Evolutionary conservation across 2,329 filamentous ascomycete genomes (phyloP), one percentile per base, ranked within the genome.

Genomic region (Elsinoe fawcettii): DNA sequence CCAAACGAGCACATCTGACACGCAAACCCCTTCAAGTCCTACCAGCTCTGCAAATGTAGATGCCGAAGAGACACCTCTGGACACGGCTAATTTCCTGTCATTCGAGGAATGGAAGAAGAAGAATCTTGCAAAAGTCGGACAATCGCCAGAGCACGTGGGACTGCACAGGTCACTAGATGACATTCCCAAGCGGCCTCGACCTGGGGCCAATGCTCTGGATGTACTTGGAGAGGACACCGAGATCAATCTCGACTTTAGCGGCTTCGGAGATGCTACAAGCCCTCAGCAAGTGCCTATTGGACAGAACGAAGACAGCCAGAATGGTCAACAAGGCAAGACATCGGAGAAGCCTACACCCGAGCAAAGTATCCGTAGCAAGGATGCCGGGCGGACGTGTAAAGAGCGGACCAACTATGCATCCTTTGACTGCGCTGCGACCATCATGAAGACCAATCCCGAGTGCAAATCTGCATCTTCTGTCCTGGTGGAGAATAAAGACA

Each of bases 61-160:
- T 14, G 85, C 87, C 58, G 76, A 77, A 5, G 86, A 87, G 49
- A 85, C 83, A 1, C 78, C 81, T 0, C 75, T 87, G 9, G 85
- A 89, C 66, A 87, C 88, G 63, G 81, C 85, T 46, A 86, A 90
- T 5, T 97, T 97, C 70, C 83, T 97, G 65, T 96, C 93, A 0
- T 99, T 99, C 65, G 93, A 97, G 69, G 92, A 97, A 66, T 99
- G 93, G 93, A 97, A 96, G 74, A 89, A 87, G 66, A 87, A 91
- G 76, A 96, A 95, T 74, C 75, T 97, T 16, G 88, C 86, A 54
- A 88, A 90, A 67, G 86, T 83, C 2, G 92, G 90, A 11, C 92
- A 96, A 67, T 90, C 76, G 67, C 87, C 73, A 63, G 88, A 80
- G 71, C 84, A 80, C 71, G 79, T 80, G 67, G 87, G 75, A 69